Percentiles rank a stretch among this genome's conserved stretches.
phyloP scores from a whole-genome alignment of 78 protist genomes.

The Tieghemostelium lacteum region DNA sequence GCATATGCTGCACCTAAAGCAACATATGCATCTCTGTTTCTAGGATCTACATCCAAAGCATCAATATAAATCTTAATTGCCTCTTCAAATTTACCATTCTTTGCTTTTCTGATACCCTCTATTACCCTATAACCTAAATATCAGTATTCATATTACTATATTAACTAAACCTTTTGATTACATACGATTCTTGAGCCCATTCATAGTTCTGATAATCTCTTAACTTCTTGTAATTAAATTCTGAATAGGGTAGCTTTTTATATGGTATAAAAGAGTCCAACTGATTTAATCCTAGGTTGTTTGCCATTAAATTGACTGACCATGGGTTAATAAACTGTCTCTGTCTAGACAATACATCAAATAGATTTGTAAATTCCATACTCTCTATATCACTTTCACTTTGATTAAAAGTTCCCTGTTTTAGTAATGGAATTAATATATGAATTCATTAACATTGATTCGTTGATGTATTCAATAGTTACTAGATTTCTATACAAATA shows the following conservation, averaged over 20 bases:
- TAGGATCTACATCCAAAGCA: constrained; percentile 39
- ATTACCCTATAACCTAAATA: not conserved
- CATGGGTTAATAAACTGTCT: constrained; percentile 38
- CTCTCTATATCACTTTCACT: no score
- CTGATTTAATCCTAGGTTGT: not conserved
- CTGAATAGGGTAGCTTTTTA: not conserved
- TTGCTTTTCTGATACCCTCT: constrained; percentile 41
- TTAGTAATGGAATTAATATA: no score
- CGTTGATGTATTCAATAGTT: no score
- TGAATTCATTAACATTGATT: no score
- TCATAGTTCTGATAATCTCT: constrained; percentile 26
- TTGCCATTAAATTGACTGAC: constrained; percentile 1
- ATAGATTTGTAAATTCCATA: constrained; percentile 29
- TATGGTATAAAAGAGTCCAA: constrained; percentile 18
- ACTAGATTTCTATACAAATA: no score
- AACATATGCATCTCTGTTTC: constrained; percentile 26
- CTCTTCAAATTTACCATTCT: constrained; percentile 30
- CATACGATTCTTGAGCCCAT: constrained; percentile 66
- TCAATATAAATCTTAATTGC: constrained; percentile 30
- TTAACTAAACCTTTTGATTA: not conserved
- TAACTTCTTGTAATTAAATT: no score
- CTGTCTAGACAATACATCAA: constrained; percentile 3
- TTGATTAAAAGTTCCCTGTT: no score
- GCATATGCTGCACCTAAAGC: constrained; percentile 71
- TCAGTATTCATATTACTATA: not conserved